Evolutionary conservation across 352 stramenopile species (phyloP), one percentile per base, ranked within the genome.

Genomic region (Aphanomyces invadans): DNA sequence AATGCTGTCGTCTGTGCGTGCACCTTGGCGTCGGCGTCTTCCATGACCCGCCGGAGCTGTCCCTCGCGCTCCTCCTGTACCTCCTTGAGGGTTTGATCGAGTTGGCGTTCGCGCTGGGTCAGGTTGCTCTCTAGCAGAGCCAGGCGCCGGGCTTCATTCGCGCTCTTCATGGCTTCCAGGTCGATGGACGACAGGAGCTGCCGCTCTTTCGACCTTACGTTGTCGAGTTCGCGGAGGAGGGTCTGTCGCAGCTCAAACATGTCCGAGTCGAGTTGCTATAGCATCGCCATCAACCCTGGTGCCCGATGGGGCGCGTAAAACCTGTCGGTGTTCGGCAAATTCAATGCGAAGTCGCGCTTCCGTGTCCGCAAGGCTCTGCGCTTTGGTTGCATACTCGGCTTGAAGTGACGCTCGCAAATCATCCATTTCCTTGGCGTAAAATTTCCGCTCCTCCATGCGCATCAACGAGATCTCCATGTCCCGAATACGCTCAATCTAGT

Each of bases 211-310:
- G 28, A 17, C 21, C 46, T 38, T n/a, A 57, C 60, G 25, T 9
- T 21, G 26, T 67, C 49, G 19, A 67, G 52, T 21, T 67, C 60
- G 10, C 29, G 28, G 1, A 67, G 36, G 0, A 67, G 42, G 5
- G 60, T 67, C 21, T 67, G 60, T 3, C 60, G 60, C 29, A 67
- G 25, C 19, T 67, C 60, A 67, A 67, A 67, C 26, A 67, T 2
- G 36, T 67, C 60, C 21, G 21, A 9, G 12, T 67, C 60, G 12
- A 31, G 19, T 1, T 21, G 5, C 60, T 67, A 28, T 1, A 21
- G 4, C 4, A 28, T 9, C 5, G 15, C 21, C 39, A 23, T 60
- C 21, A 64, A 17, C 12, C 4, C 17, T 31, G n/a, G 21, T 49
- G 39, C 4, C 7, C 4, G 23, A 17, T 29, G 3, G 7, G 19